Percentiles rank a stretch among this genome's conserved stretches.
These are phyloP conservation scores for Physcomitrium patens DNA, from an alignment of 225 moss, liverwort and hornwort species.

Conservation along the genomic window DNA sequence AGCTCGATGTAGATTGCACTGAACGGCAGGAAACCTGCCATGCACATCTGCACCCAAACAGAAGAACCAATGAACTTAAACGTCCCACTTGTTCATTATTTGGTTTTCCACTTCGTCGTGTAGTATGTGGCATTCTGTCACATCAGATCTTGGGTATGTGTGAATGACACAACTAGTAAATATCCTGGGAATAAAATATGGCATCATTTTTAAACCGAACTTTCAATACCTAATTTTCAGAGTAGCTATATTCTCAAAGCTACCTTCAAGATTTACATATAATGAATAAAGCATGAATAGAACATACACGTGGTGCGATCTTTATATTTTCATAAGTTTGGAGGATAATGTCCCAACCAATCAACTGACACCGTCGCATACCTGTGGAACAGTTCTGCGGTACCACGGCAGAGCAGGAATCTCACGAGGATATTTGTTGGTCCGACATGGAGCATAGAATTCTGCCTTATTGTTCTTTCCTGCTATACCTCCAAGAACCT, in stretches of 20 bases:
- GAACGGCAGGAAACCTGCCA: constrained; percentile 97
- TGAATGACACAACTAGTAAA: neutral
- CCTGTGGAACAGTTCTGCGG: constrained; percentile 84
- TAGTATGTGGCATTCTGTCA: neutral
- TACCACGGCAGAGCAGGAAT: constrained; percentile 95
- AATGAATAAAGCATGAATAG: neutral
- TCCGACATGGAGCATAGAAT: constrained; percentile 96
- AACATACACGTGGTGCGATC: neutral
- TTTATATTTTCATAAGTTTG: constrained; percentile 4
- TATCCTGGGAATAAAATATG: neutral
- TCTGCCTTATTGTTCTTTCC: constrained; percentile 93
- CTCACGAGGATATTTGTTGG: constrained; percentile 96
- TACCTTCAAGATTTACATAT: neutral
- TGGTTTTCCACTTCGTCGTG: neutral
- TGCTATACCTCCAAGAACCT: constrained; percentile 97
- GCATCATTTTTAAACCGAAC: neutral
- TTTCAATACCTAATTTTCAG: constrained; percentile 5
- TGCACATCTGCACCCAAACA: constrained; percentile 72
- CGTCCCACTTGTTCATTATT: neutral
- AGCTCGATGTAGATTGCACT: constrained; percentile 99
- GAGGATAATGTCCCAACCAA: neutral
- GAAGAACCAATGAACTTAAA: constrained; percentile 20
- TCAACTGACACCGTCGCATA: constrained; percentile 29
- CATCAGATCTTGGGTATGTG: neutral
- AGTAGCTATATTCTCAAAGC: neutral